Evolutionary conservation across 441 rosid species (phyloP), one percentile per base, ranked within the genome.

Genomic region (Populus hybrid): DNA sequence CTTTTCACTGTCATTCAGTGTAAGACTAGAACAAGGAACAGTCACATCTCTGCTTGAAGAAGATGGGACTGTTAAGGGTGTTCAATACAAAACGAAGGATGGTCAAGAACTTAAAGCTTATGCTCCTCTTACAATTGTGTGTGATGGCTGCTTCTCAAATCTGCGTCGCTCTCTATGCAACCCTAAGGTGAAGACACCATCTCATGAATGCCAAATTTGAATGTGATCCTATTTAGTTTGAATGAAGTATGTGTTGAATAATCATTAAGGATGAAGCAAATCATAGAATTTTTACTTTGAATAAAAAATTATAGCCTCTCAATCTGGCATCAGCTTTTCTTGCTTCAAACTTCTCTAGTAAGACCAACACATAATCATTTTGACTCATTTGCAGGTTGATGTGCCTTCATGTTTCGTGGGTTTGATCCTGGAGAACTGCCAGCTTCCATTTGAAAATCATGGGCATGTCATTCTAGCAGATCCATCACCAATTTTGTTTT

Each of bases 61-160:
- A 77, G 86, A 91, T 5, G 91, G 95, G 75, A 83, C 83, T 24
- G 79, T 91, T 16, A 91, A 81, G 79, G 97, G 95, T 30, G 92
- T 94, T 76, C 89, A 90, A 46, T 89, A 91, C 89, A 94, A 92
- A 84, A 88, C 91, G n/a, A 92, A 91, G 87, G 82, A 82, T 71
- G 92, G 91, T 23, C 81, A 83, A 80, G 90, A 86, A 73, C 81
- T 76, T 67, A 78, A 78, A 76, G 84, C 87, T 40, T 87, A 78
- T 80, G 95, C 97, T 75, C 93, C 98, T 71, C 91, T 94, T 46
- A 92, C 97, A n/a, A 81, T 93, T 71, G 94, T 93, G 1, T 93
- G 97, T 73, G 95, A 93, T 78, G 98, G 98, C 64, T 93, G 98
- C 88, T 93, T 93, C 88, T 92, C 95, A 6, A 92, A 92, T 81